phyloP scores from a whole-genome alignment of 192 early-diverging fungal species.

The Gryganskiella cystojenkinii region DNA sequence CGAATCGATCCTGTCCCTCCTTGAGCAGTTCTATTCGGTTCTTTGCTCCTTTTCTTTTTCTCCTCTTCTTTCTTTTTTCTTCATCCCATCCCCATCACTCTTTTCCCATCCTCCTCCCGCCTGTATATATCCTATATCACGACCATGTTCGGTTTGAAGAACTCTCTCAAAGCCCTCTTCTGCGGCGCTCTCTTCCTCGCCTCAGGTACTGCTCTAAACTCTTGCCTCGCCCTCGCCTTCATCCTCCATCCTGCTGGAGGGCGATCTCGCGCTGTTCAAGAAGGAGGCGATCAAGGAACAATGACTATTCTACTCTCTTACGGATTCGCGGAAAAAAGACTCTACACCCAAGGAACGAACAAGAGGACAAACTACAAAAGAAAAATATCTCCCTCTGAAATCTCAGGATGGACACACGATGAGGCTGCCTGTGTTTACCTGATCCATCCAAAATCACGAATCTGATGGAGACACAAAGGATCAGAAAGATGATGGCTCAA shows the following conservation, averaged over 20 bases:
- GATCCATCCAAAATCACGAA: background rate
- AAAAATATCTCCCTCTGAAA: no score
- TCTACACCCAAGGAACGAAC: no score
- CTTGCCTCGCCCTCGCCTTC: no score
- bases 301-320: no score
- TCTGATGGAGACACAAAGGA: background rate
- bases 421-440: background rate
- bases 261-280: background rate
- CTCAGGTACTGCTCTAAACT: constrained; percentile 51
- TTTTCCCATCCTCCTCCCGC: background rate
- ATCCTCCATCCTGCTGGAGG: background rate
- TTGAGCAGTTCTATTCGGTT: background rate
- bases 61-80: constrained; percentile 2
- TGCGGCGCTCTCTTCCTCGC: constrained; percentile 39
- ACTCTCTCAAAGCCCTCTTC: constrained; percentile 50
- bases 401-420: no score
- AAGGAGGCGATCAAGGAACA: background rate
- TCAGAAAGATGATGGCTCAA: background rate
- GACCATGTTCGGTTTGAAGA: constrained; percentile 49
- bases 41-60: constrained; percentile 10
- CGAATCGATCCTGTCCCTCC: background rate
- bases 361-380: no score
- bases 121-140: constrained; percentile 9
- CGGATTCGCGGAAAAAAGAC: no score
- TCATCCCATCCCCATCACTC: background rate